Percentiles rank a stretch among this genome's conserved stretches.
These are phyloP conservation scores for Trichoderma lentiforme DNA, from an alignment of 2,329 filamentous ascomycete species.

Conservation along the genomic window DNA sequence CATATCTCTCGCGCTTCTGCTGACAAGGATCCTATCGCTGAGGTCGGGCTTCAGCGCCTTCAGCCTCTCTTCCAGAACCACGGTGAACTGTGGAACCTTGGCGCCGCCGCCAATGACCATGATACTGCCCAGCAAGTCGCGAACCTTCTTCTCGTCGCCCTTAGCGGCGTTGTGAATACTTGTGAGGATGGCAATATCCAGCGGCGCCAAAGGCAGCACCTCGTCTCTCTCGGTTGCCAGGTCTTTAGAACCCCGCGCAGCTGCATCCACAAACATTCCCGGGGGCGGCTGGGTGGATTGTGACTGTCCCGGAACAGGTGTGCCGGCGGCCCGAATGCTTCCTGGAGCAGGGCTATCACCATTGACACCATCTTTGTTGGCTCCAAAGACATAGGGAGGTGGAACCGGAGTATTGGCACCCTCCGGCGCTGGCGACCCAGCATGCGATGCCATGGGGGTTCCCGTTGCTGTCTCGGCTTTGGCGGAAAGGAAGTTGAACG, in stretches of 20 bases:
- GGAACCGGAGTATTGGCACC: constrained; percentile 64
- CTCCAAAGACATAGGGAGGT: constrained; percentile 54
- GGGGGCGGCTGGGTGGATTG: constrained; percentile 37
- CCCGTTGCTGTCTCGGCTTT: constrained; percentile 65
- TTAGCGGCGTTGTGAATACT: constrained; percentile 84
- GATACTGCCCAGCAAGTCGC: constrained; percentile 84
- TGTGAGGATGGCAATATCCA: constrained; percentile 86
- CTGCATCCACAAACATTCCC: constrained; percentile 49
- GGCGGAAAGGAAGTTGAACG: constrained; percentile 64
- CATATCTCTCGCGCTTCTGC: constrained; percentile 79
- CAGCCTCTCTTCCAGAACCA: constrained; percentile 79
- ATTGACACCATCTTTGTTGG: constrained; percentile 41
- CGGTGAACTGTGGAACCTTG: constrained; percentile 74
- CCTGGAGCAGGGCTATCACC: constrained; percentile 53
- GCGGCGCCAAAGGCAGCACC: constrained; percentile 75
- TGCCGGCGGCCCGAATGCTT: constrained; percentile 49
- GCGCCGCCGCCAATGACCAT: constrained; percentile 87
- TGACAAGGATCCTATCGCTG: constrained; percentile 58
- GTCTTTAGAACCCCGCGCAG: constrained; percentile 48
- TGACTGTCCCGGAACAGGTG: constrained; percentile 37
- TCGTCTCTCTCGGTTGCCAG: constrained; percentile 71
- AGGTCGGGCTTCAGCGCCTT: constrained; percentile 63
- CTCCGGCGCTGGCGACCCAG: constrained; percentile 84
- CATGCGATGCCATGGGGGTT: constrained; percentile 81
- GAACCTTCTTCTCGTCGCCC: constrained; percentile 87